Base-by-base conservation (phyloP, 139 green algal genomes). In the Auxenochlorella pyrenoidosa region DNA sequence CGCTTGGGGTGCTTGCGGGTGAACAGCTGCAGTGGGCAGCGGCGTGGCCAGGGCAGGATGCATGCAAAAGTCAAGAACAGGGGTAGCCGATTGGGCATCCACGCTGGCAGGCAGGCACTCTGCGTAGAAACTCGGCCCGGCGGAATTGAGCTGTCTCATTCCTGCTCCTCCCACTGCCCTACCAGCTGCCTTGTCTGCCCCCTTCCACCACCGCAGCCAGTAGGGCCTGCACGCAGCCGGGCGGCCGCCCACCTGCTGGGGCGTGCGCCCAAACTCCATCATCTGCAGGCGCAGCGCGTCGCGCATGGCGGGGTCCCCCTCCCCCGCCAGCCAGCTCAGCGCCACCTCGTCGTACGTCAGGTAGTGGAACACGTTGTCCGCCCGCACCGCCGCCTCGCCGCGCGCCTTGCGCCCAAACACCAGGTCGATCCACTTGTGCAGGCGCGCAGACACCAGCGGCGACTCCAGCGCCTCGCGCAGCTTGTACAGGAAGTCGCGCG, bases 351-450 rank as follows among this genome's bases (percentile, higher is more conserved):
- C 95, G 86, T 97, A 96, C 2, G 95, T 97, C 28, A 97, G 88
- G 36, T 89, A 93, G 76, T 96, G 92, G 72, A 97, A 97, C 16
- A 97, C 87, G 84, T 97, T 97, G 91, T 96, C 86, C 5, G 91
- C 91, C 34, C 73, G 59, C 44, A 89, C 76, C 16, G 94, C 94
- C 26, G 68, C 84, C 28, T 85, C 30, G 2, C 94, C 94, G 30
- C 76, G 82, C 30, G 54, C 34, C 77, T 86, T 80, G 47, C 72
- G 80, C 81, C 95, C 95, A 91, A 97, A 97, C 47, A 96, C 90
- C 0, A 97, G 91, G 88, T 97, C 92, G 30, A 97, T 92, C 95
- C 95, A 96, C 60, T 91, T 79, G 59, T 96, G 94, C 75, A 96
- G 84, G 83, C 90, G 86, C 28, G 82, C 75, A 36, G 87, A 93